Evolutionary conservation across 306 rosid genomes (phyloP).

Genomic region (Pachyrhizus erosus): DNA sequence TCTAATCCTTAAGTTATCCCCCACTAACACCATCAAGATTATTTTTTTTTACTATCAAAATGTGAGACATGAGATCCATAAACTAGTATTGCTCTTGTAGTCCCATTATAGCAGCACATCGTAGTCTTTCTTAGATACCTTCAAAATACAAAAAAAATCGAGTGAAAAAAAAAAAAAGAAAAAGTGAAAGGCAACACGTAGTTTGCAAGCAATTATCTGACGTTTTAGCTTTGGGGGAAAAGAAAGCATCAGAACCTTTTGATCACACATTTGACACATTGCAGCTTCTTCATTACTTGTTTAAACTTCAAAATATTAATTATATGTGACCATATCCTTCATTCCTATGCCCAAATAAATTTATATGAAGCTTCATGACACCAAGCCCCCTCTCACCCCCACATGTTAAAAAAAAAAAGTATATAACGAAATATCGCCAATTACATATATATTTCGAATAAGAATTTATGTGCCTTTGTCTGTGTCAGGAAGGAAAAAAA

Average conservation of each 20-base stretch:
- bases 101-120: background rate
- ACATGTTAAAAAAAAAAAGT: background rate
- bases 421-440: background rate
- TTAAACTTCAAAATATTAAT: background rate
- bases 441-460: background rate
- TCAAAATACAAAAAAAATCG: conserved; percentile 2
- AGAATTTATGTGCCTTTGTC: background rate
- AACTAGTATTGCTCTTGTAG: conserved; percentile 10
- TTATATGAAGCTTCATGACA: conserved; percentile 20
- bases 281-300: conserved; percentile 2
- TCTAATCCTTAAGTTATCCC: conserved; percentile 13
- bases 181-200: conserved; percentile 29
- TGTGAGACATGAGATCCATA: conserved; percentile 31
- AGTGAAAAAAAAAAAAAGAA: background rate
- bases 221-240: conserved; percentile 16
- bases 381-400: background rate
- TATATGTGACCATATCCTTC: background rate
- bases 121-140: conserved; percentile 11
- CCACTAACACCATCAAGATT: conserved; percentile 31
- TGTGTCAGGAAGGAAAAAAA: background rate
- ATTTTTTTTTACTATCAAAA: background rate
- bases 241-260: conserved; percentile 28
- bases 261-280: conserved; percentile 40
- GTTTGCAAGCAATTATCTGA: conserved; percentile 39
- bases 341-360: background rate